Conservation (phyloP, 106 monocot genomes). For the Amphibolis antarctica region DNA sequence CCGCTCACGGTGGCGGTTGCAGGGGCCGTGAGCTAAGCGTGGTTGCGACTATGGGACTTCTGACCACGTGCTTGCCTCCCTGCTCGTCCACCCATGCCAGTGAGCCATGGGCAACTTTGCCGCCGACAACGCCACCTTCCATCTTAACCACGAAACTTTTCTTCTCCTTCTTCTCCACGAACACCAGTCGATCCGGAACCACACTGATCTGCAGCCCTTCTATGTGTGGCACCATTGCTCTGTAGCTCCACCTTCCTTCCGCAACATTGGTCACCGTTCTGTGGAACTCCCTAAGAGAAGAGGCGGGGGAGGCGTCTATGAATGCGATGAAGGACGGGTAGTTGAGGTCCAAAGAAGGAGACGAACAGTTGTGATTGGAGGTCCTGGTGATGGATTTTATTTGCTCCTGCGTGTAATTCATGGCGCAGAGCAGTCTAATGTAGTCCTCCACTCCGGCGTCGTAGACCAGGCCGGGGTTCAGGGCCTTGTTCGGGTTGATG, state of each 20-base stretch:
- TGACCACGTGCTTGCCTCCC: constrained; percentile 19
- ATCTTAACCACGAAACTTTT: constrained; percentile 34
- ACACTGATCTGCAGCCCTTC: constrained; percentile 41
- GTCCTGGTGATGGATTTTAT: constrained; percentile 13
- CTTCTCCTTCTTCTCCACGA: constrained; percentile 33
- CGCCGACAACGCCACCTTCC: constrained; percentile 7
- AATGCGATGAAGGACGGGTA: constrained; percentile 57
- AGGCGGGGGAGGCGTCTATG: constrained; percentile 1
- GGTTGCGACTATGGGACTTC: constrained; percentile 28
- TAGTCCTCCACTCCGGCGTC: constrained; percentile 49
- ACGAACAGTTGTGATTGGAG: constrained; percentile 20
- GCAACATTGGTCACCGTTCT: constrained; percentile 65
- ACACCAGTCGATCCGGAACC: constrained; percentile 33
- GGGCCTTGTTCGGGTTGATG: constrained; percentile 43
- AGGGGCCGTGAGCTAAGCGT: constrained; percentile 7
- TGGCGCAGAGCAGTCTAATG: constrained; percentile 38
- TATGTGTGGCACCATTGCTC: constrained; percentile 18
- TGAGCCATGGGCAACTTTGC: constrained; percentile 7
- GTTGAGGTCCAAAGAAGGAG: constrained; percentile 31
- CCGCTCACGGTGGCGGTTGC: too few relatives aligned
- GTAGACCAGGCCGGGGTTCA: constrained; percentile 65
- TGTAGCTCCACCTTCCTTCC: constrained; percentile 25
- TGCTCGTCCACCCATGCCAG: constrained; percentile 20
- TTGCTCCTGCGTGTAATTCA: constrained; percentile 30
- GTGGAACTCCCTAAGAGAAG: constrained; percentile 14